Conservation (phyloP, 805 yeast species). For the Candida yuanshanica region DNA sequence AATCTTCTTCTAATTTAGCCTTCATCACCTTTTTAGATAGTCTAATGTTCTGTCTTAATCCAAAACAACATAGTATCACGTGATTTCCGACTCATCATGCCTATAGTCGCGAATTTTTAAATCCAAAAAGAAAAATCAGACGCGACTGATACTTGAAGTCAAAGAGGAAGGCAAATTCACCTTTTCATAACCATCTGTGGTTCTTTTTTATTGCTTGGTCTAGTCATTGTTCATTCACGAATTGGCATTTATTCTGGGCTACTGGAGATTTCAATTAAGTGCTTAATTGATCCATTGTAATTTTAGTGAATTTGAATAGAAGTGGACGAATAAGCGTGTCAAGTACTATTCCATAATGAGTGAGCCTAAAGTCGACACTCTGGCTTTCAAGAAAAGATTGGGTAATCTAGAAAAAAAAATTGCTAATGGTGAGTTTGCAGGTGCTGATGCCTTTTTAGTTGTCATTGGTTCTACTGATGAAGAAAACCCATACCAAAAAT, state of each 20-base stretch:
- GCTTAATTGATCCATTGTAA: not conserved
- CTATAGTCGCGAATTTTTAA: not conserved
- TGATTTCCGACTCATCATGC: not conserved
- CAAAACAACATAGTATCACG: too few relatives aligned
- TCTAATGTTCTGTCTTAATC: too few relatives aligned
- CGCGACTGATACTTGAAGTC: not conserved
- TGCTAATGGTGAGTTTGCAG: constrained; percentile 27
- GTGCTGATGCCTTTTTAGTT: constrained; percentile 49
- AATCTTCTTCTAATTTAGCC: too few relatives aligned
- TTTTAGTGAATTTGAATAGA: not conserved
- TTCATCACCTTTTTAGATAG: too few relatives aligned
- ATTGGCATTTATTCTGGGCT: too few relatives aligned
- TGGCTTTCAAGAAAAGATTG: constrained; percentile 48
- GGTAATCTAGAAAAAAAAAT: constrained; percentile 34
- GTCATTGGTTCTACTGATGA: constrained; percentile 84
- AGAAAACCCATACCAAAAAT: constrained; percentile 84
- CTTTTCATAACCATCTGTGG: not conserved
- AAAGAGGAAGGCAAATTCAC: not conserved
- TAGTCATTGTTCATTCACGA: too few relatives aligned
- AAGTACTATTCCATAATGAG: constrained; percentile 34
- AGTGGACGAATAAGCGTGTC: not conserved
- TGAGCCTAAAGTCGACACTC: constrained; percentile 51
- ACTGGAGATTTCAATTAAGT: too few relatives aligned
- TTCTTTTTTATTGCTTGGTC: not conserved
- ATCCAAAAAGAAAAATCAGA: not conserved